Conservation (phyloP, 2,329 filamentous ascomycete species). For the Verticillium longisporum region DNA sequence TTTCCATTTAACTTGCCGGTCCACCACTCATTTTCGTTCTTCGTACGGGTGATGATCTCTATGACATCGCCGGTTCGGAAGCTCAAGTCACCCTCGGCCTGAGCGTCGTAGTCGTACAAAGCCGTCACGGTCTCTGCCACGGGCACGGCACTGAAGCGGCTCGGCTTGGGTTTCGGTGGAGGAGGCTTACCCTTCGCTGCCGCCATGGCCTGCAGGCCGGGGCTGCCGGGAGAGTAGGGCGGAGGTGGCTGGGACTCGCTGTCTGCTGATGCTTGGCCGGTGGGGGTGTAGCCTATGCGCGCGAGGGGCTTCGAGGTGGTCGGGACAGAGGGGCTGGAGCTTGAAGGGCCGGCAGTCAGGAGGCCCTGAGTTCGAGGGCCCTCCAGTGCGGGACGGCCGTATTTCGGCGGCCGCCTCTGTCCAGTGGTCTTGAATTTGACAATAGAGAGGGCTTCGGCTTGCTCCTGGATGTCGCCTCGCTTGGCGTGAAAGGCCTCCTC, state of each 20-base stretch:
- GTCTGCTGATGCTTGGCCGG: slow-evolving; percentile 30
- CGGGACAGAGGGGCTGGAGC: slow-evolving; percentile 18
- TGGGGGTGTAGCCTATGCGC: slow-evolving; percentile 7
- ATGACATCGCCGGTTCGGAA: slow-evolving; percentile 86
- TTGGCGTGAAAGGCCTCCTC: slow-evolving; percentile 88
- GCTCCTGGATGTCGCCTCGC: slow-evolving; percentile 80
- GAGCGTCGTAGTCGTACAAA: slow-evolving; percentile 92
- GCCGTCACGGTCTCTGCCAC: slow-evolving; percentile 76
- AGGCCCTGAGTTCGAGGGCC: slow-evolving; percentile 40
- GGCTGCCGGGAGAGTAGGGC: slow-evolving; percentile 55
- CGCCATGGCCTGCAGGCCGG: slow-evolving; percentile 37
- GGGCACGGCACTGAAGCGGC: slow-evolving; percentile 58
- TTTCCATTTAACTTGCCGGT: slow-evolving; percentile 71
- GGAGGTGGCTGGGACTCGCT: slow-evolving; percentile 56
- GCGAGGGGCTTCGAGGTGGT: slow-evolving; percentile 3
- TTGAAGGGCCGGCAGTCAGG: slow-evolving; percentile 41
- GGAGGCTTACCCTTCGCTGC: slow-evolving; percentile 61
- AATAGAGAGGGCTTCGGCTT: slow-evolving; percentile 76
- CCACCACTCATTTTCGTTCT: slow-evolving; percentile 98
- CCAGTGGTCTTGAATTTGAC: slow-evolving; percentile 89
- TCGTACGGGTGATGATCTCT: slow-evolving; percentile 76
- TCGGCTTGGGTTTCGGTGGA: slow-evolving; percentile 74
- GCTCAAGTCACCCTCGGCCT: slow-evolving; percentile 88
- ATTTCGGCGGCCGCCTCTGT: slow-evolving; percentile 53
- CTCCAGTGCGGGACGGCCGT: slow-evolving; percentile 47